These are phyloP conservation scores for Cyclocybe aegerita DNA, from an alignment of 768 basidiomycete genomes.

Conservation along the genomic window DNA sequence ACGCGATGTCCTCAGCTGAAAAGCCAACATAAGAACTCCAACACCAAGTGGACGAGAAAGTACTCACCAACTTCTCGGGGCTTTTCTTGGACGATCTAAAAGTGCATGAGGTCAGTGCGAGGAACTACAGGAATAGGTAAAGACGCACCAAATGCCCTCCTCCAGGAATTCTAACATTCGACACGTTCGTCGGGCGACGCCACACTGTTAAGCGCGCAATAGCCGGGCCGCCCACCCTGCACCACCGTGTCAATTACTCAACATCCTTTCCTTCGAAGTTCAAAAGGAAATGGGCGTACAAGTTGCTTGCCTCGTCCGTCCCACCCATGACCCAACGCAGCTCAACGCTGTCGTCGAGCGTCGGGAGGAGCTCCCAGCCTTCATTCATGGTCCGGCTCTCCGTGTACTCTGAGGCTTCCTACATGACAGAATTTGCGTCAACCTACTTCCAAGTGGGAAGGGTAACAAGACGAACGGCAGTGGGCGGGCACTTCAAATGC, in stretches of 20 bases:
- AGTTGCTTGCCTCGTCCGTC: conserved; percentile 17
- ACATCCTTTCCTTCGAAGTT: not conserved
- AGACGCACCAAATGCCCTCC: conserved; percentile 23
- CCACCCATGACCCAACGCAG: conserved; percentile 27
- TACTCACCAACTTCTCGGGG: conserved; percentile 22
- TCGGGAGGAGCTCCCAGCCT: conserved; percentile 24
- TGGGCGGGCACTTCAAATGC: conserved; percentile 22
- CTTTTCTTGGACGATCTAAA: conserved; percentile 25
- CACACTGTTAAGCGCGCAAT: conserved; percentile 19
- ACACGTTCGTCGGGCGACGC: conserved; percentile 21
- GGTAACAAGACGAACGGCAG: not conserved
- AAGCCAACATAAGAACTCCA: not conserved
- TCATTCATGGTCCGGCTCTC: conserved; percentile 23
- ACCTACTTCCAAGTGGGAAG: not conserved
- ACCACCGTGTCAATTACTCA: not conserved
- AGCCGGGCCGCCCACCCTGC: conserved; percentile 23
- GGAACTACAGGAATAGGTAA: not conserved
- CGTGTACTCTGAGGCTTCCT: conserved; percentile 23
- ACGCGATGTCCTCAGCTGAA: conserved; percentile 18
- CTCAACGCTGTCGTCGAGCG: conserved; percentile 20
- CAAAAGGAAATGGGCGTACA: conserved; percentile 12
- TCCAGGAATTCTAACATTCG: conserved; percentile 23
- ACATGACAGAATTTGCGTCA: not conserved
- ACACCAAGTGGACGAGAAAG: not conserved
- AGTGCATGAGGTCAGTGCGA: not conserved